Base-by-base conservation (phyloP, 2,329 filamentous ascomycete genomes). In the Immersiporthe knoxdaviesiana region DNA sequence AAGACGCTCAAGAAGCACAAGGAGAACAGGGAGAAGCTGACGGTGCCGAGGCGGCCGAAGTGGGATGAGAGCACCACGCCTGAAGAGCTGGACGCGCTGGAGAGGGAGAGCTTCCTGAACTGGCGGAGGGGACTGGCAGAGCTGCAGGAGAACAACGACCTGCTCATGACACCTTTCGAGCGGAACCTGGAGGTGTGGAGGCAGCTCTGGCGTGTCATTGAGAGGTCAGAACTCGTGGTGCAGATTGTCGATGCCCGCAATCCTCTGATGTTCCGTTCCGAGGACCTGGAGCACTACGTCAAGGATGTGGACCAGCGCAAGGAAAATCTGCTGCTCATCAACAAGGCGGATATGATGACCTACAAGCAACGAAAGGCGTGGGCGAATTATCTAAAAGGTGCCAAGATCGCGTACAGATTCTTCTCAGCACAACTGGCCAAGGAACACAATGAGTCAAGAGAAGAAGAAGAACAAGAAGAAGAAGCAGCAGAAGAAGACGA, bases 281-380 rank as follows among this genome's bases (percentile, higher is more conserved):
- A 97, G 74, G 96, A 99, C 83, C 81, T 99, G 71, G 96, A 98
- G 77, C 86, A 84, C 73, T 99, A 99, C 74, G 96, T 99, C 75
- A 97, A 97, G 81, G 93, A 97, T 74, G 91, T 98, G 35, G 92
- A 97, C 75, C 81, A 89, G 1, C 90, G 89, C 78, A 98, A 99
- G 84, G 88, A 94, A 78, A 99, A 98, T 78, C 77, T 99, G 76
- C 80, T 99, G 68, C 84, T 99, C 67, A 95, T 99, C 77, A 99
- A 99, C 85, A 99, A 99, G 85, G 94, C 96, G 60, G 96, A 99
- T 81, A 97, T 99, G 96, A 94, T 99, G 92, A 97, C 94, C 1
- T 80, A 89, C 62, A 88, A 89, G 75, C 97, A 99, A 82, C 86
- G 96, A 73, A 87, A 87, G 73, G 84, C 86, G 0, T 99, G 96